phyloP scores from a whole-genome alignment of 2,329 filamentous ascomycete species.

The Pezicula carpinea region DNA sequence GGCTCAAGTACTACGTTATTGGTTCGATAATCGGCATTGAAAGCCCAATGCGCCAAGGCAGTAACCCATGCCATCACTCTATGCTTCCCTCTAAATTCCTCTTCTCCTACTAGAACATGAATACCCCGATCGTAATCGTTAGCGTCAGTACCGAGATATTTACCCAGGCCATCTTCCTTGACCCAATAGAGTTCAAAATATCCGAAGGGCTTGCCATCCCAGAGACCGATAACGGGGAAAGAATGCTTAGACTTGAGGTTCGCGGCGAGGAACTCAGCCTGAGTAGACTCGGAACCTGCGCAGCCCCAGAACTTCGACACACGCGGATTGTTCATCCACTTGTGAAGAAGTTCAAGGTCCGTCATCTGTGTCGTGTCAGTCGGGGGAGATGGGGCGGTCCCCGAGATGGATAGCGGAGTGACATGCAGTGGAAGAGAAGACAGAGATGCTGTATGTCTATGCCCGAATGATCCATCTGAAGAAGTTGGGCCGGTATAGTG shows the following conservation, averaged over 20 bases:
- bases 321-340: constrained; percentile 84
- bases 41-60: constrained; percentile 82
- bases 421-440: constrained; percentile 26
- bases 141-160: constrained; percentile 60
- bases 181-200: constrained; percentile 99
- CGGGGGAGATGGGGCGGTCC: constrained; percentile 32
- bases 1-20: constrained; percentile 83
- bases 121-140: constrained; percentile 84
- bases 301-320: constrained; percentile 82
- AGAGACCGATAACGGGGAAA: constrained; percentile 88
- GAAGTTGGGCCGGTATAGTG: constrained; percentile 56
- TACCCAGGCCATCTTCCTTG: constrained; percentile 79
- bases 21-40: constrained; percentile 73
- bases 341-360: constrained; percentile 68
- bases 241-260: constrained; percentile 67
- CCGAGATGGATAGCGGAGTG: constrained; percentile 31
- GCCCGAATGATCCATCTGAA: constrained; percentile 20
- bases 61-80: constrained; percentile 77
- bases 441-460: constrained; percentile 20
- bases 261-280: constrained; percentile 63
- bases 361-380: constrained; percentile 31
- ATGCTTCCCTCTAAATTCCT: constrained; percentile 80
- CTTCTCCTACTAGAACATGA: constrained; percentile 85
- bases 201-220: constrained; percentile 92
- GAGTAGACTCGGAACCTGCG: constrained; percentile 49